phyloP scores from a whole-genome alignment of 345 rosid genomes.

The Eucalyptus dawsonii region DNA sequence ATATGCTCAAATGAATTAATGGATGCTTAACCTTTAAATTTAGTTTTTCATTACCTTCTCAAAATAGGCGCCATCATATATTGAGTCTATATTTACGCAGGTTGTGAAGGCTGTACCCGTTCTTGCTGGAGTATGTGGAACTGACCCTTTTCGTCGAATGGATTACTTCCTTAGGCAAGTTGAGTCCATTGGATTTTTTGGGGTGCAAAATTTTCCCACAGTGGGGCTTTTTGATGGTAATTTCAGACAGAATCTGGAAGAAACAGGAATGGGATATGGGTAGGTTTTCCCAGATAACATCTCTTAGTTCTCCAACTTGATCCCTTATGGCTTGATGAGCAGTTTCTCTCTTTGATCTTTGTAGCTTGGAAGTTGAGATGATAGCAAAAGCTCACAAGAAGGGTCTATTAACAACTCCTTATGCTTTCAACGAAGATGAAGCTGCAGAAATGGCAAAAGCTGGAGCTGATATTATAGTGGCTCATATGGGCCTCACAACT shows the following conservation, averaged over 20 bases:
- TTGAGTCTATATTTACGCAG: conserved; percentile 2
- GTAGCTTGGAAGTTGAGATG: conserved; percentile 85
- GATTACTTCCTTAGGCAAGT: conserved; percentile 74
- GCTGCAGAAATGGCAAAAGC: conserved; percentile 84
- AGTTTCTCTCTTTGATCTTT: background rate
- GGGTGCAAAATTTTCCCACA: conserved; percentile 96
- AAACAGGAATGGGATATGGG: conserved; percentile 98
- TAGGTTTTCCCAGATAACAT: conserved; percentile 13
- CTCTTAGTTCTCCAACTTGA: background rate
- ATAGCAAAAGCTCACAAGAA: conserved; percentile 69
- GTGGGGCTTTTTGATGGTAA: conserved; percentile 96
- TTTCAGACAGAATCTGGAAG: conserved; percentile 90
- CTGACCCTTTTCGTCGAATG: conserved; percentile 92
- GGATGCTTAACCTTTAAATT: background rate
- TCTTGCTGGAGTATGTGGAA: conserved; percentile 94
- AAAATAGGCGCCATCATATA: background rate
- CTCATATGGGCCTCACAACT: conserved; percentile 93
- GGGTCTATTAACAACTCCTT: conserved; percentile 92
- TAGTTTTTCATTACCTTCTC: background rate
- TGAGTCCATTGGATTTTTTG: conserved; percentile 76
- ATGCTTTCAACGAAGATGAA: conserved; percentile 68
- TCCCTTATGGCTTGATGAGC: background rate
- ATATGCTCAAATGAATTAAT: background rate
- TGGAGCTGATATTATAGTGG: conserved; percentile 92
- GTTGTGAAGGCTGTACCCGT: conserved; percentile 80